These are phyloP conservation scores for Rosa multiflora DNA, from an alignment of 306 rosid genomes.

Conservation along the genomic window DNA sequence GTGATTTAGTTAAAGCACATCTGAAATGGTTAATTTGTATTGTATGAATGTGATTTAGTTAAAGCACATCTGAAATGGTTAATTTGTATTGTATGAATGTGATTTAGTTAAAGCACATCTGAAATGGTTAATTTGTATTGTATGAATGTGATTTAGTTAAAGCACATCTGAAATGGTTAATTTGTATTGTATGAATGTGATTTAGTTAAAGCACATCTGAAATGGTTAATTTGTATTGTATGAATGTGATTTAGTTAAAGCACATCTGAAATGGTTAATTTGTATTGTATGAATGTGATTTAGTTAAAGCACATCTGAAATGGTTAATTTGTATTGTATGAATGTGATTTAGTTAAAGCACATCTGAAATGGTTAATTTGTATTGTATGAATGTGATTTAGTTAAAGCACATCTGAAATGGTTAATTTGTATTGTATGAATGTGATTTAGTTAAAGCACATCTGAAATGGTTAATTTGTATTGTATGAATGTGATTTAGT, in stretches of 20 bases:
- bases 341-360: neutral
- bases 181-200: neutral
- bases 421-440: neutral
- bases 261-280: neutral
- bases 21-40: neutral
- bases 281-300: neutral
- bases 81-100: neutral
- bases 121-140: neutral
- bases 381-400: neutral
- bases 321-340: neutral
- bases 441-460: neutral
- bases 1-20: neutral
- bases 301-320: neutral
- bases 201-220: neutral
- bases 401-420: neutral
- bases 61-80: neutral
- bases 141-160: neutral
- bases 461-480: neutral
- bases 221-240: neutral
- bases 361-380: neutral
- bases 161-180: neutral
- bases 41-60: neutral
- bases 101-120: neutral
- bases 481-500: neutral
- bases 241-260: neutral